Conservation (phyloP, 306 rosid genomes). For the Macrotyloma uniflorum region DNA sequence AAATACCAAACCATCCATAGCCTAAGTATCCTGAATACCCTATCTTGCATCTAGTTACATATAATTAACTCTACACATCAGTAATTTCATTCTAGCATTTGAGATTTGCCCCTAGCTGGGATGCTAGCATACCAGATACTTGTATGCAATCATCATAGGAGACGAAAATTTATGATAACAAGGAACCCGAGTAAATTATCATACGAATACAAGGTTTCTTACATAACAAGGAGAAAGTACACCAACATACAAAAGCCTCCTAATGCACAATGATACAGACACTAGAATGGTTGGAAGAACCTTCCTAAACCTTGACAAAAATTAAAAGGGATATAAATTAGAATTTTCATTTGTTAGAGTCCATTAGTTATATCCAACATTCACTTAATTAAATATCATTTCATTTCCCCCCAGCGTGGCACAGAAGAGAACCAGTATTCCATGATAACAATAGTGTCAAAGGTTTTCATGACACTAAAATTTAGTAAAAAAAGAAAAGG, state of each 20-base stretch:
- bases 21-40: background rate
- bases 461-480: background rate
- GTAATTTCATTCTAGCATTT: background rate
- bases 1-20: constrained; percentile 23
- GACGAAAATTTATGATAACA: constrained; percentile 3
- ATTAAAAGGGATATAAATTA: background rate
- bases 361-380: constrained; percentile 12
- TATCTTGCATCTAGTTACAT: background rate
- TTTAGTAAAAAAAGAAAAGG: background rate
- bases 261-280: constrained; percentile 1
- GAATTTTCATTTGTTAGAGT: constrained; percentile 6
- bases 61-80: constrained; percentile 12
- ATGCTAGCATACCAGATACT: background rate
- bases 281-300: background rate
- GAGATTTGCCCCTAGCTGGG: background rate
- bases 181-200: constrained; percentile 6
- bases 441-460: background rate
- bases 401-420: constrained; percentile 2
- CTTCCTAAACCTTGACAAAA: background rate
- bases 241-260: constrained; percentile 9
- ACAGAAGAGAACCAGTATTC: background rate
- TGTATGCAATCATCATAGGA: constrained; percentile 8
- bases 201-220: background rate
- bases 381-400: constrained; percentile 19
- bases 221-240: constrained; percentile 1